Conservation (phyloP, 768 basidiomycete genomes). For the Leucocoprinus leucothites region DNA sequence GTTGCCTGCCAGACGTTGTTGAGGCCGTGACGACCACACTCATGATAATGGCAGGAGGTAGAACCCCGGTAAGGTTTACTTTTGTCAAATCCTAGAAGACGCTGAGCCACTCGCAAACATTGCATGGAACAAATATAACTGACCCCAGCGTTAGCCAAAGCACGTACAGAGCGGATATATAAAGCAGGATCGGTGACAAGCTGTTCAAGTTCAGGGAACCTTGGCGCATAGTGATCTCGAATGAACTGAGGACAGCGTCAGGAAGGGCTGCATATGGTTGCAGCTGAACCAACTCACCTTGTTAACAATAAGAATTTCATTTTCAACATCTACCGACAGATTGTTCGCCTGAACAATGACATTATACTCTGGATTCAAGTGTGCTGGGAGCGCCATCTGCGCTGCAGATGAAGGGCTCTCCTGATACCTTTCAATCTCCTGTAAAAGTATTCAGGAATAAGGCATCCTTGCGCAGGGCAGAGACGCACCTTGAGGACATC, state of each 20-base stretch:
- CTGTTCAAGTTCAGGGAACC: constrained; percentile 97
- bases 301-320: constrained; percentile 95
- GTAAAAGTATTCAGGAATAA: constrained; percentile 4
- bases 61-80: constrained; percentile 72
- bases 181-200: constrained; percentile 88
- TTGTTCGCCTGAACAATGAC: constrained; percentile 98
- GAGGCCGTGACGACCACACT: constrained; percentile 95
- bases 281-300: constrained; percentile 51
- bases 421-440: constrained; percentile 92
- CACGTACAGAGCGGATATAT: constrained; percentile 89
- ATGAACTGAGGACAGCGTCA: constrained; percentile 66
- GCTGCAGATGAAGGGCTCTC: constrained; percentile 75
- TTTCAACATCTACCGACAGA: constrained; percentile 96
- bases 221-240: constrained; percentile 92
- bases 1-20: constrained; percentile 75
- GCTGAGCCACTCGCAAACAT: constrained; percentile 3
- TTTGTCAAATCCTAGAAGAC: constrained; percentile 77
- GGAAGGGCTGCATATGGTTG: constrained; percentile 6
- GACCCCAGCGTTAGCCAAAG: constrained; percentile 81
- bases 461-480: neutral
- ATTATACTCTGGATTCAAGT: constrained; percentile 92
- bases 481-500: constrained; percentile 74
- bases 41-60: constrained; percentile 91
- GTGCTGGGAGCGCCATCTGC: constrained; percentile 74
- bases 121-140: constrained; percentile 15